Conservation (phyloP, 306 rosid species). For the Pyrus pyrifolia region DNA sequence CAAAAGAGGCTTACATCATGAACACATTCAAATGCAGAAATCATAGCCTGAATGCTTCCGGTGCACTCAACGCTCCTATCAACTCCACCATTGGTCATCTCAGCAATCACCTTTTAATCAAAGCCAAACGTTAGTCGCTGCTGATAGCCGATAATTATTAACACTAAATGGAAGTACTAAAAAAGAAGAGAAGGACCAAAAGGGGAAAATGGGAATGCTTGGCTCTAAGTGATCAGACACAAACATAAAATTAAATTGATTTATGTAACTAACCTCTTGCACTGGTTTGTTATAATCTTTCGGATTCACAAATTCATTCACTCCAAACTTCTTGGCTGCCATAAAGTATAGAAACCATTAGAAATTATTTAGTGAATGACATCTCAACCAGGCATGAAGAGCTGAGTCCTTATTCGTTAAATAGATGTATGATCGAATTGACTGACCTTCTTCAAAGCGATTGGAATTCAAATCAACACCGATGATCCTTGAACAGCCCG, state of each 20-base stretch:
- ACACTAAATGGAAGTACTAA: neutral
- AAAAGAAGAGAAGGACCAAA: neutral
- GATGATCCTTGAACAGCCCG: constrained; percentile 61
- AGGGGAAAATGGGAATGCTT: neutral
- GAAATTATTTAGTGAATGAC: neutral
- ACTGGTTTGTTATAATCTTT: constrained; percentile 78
- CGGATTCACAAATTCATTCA: constrained; percentile 82
- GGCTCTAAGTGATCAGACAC: neutral
- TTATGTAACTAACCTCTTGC: constrained; percentile 45
- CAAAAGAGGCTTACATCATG: constrained; percentile 49
- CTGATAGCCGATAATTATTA: neutral
- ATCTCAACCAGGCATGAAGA: neutral
- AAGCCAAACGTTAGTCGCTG: constrained; percentile 7
- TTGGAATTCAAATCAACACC: constrained; percentile 51
- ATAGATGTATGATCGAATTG: neutral
- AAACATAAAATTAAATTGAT: neutral
- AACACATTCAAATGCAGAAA: constrained; percentile 89
- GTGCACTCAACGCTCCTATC: constrained; percentile 89
- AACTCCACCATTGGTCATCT: constrained; percentile 83
- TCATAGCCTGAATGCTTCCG: constrained; percentile 81
- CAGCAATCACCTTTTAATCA: constrained; percentile 57
- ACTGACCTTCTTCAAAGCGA: constrained; percentile 49
- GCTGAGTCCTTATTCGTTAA: neutral
- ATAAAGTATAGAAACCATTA: constrained; percentile 1
- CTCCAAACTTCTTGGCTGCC: constrained; percentile 84